Base-by-base conservation (phyloP, 2,329 filamentous ascomycete species). In the Calonectria pseudoreteaudii region DNA sequence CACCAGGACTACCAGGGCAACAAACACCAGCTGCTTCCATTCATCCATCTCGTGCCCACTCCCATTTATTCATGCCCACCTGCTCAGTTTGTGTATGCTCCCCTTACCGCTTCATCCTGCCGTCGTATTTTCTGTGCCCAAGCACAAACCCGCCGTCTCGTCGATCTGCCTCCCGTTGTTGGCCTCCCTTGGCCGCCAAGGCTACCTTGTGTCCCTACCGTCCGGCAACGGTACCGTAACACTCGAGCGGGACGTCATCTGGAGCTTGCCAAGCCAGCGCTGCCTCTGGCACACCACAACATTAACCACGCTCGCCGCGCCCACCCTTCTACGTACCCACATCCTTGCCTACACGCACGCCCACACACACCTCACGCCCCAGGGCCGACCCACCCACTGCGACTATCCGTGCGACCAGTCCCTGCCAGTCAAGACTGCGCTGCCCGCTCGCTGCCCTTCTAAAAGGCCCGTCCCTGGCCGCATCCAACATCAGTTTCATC, bases 161-260 rank as follows among this genome's bases (percentile, higher is more conserved):
- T 34, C 41, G 52, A 38, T 65, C 49, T 64, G 47, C 66, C 60
- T 30, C 47, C 38, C 49, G 38, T 41, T 31, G 56, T 49, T 64
- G 66, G 44, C 50, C 58, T 65, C 58, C 47, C 36, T 65, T 53
- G 66, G 38, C 49, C 18, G 58, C 70, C 66, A 72, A 72, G 70
- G 66, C 66, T 16, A 20, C 70, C 70, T 56, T 66, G 66, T 69
- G 49, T 64, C 65, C 38, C 38, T 36, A 66, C 68, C 30, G 67
- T 50, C 62, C 67, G 44, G 66, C 66, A 64, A 69, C 70, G 44
- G 70, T 65, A 56, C 65, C 58, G 70, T 56, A 68, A 64, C 66
- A 69, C 67, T 69, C 38, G 56, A 52, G 66, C 64, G 71, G 80
- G 77, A 77, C 80, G 79, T 81, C 80, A 81, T 81, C 77, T 81